phyloP scores from a whole-genome alignment of 2,329 filamentous ascomycete genomes.

The Aaosphaeria arxii region DNA sequence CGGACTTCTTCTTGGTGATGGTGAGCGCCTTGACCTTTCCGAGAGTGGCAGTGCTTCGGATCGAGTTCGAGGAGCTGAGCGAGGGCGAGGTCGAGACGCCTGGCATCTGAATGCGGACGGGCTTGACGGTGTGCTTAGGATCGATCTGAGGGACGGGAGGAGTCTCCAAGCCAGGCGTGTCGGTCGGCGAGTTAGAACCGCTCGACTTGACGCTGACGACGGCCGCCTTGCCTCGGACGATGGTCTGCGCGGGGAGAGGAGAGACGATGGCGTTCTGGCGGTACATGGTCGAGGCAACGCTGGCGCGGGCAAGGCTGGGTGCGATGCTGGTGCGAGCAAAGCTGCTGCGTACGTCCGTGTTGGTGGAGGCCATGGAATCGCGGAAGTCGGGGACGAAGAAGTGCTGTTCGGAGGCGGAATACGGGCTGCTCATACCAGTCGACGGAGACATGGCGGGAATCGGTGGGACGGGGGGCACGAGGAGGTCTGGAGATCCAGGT shows the following conservation, averaged over 20 bases:
- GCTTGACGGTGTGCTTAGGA: conserved; percentile 43
- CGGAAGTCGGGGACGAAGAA: conserved; percentile 93
- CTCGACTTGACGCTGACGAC: conserved; percentile 86
- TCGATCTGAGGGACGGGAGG: conserved; percentile 75
- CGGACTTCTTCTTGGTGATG: conserved; percentile 39
- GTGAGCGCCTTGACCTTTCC: conserved; percentile 47
- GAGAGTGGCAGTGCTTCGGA: conserved; percentile 37
- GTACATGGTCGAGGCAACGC: conserved; percentile 89
- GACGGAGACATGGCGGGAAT: conserved; percentile 64
- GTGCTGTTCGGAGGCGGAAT: conserved; percentile 67
- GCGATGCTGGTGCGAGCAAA: conserved; percentile 48
- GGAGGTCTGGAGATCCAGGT: conserved; percentile 73
- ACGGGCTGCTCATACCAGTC: conserved; percentile 57
- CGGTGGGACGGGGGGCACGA: conserved; percentile 90
- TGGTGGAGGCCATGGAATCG: conserved; percentile 84
- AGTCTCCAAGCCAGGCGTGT: conserved; percentile 47
- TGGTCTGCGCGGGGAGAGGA: conserved; percentile 76
- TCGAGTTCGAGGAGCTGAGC: conserved; percentile 32
- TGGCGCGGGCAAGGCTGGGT: conserved; percentile 48
- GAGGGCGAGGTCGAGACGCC: conserved; percentile 21
- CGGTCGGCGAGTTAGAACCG: conserved; percentile 53
- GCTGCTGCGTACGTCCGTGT: conserved; percentile 54
- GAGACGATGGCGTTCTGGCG: conserved; percentile 84
- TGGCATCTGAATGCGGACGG: conserved; percentile 43
- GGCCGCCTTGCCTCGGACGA: conserved; percentile 82